Percentiles rank a stretch among this genome's conserved stretches.
Conservation (phyloP, 106 monocot genomes). For the Acorus gramineus region DNA sequence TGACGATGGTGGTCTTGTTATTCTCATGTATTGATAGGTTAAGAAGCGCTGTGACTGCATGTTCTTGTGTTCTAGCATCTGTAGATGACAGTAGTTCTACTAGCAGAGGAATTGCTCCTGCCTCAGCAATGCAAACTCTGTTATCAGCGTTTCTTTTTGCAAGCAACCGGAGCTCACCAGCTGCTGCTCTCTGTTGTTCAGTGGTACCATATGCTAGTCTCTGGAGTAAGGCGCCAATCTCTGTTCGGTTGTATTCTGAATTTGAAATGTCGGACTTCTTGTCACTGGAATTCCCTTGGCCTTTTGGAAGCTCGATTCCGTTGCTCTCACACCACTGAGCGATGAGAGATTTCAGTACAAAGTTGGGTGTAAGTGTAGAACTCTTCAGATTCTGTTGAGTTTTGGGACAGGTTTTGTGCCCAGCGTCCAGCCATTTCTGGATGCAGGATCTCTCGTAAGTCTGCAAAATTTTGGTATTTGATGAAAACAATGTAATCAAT, state of each 20-base stretch:
- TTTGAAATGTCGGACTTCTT: conserved; percentile 14
- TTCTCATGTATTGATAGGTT: conserved; percentile 69
- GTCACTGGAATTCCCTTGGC: conserved; percentile 14
- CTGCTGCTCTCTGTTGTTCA: conserved; percentile 60
- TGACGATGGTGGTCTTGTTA: conserved; percentile 52
- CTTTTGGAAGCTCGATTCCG: conserved; percentile 48
- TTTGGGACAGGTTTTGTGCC: conserved; percentile 72
- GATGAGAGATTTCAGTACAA: conserved; percentile 64
- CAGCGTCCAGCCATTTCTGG: conserved; percentile 71
- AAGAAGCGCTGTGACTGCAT: conserved; percentile 66
- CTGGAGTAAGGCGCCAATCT: conserved; percentile 25
- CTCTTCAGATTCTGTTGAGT: conserved; percentile 56
- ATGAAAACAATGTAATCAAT: neutral
- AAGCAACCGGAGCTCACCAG: conserved; percentile 62
- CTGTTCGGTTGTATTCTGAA: conserved; percentile 37
- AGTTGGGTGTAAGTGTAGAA: conserved; percentile 69
- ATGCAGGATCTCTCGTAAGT: conserved; percentile 79
- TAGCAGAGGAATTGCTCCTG: conserved; percentile 60
- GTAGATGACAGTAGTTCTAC: conserved; percentile 39
- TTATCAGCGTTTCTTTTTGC: conserved; percentile 71
- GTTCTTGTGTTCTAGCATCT: conserved; percentile 72
- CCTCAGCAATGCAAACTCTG: conserved; percentile 59
- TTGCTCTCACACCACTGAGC: conserved; percentile 76
- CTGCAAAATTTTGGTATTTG: conserved; percentile 15
- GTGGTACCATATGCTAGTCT: conserved; percentile 27